Percentiles rank a stretch among this genome's conserved stretches.
Evolutionary conservation across 768 basidiomycete species (phyloP).

Genomic region (Boletales sp.): DNA sequence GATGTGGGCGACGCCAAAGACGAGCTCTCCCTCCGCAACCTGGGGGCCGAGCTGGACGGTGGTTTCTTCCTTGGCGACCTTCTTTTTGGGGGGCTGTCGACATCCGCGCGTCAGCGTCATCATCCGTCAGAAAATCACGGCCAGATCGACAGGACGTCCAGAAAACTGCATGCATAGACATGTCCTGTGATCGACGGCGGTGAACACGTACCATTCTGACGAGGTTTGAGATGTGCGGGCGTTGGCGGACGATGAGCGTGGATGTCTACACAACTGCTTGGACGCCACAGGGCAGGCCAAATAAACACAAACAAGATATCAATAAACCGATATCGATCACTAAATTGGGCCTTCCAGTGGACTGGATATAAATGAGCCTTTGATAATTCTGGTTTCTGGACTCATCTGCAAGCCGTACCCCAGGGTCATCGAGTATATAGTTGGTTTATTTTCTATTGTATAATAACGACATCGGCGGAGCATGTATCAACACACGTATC

Average conservation of each 20-base stretch:
- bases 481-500: no score
- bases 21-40: slow-evolving; percentile 93
- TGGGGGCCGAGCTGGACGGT: slow-evolving; percentile 93
- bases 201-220: slow-evolving; percentile 37
- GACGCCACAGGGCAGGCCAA: slow-evolving; percentile 10
- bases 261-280: slow-evolving; percentile 2
- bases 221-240: slow-evolving; percentile 25
- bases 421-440: no score
- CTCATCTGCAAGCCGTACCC: no score
- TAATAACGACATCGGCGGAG: no score
- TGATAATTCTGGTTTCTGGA: no score
- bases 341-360: no score
- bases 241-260: slow-evolving; percentile 4
- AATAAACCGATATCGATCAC: no score
- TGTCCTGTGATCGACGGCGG: background rate
- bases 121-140: slow-evolving; percentile 43
- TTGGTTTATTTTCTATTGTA: no score
- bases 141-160: slow-evolving; percentile 2
- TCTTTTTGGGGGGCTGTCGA: slow-evolving; percentile 80
- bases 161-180: background rate
- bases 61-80: slow-evolving; percentile 74
- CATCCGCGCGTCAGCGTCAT: slow-evolving; percentile 48
- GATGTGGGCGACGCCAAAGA: slow-evolving; percentile 98
- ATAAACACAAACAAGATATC: slow-evolving; percentile 15
- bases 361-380: no score